Base-by-base conservation (phyloP, 2,329 filamentous ascomycete genomes). In the Emmonsia crescens region DNA sequence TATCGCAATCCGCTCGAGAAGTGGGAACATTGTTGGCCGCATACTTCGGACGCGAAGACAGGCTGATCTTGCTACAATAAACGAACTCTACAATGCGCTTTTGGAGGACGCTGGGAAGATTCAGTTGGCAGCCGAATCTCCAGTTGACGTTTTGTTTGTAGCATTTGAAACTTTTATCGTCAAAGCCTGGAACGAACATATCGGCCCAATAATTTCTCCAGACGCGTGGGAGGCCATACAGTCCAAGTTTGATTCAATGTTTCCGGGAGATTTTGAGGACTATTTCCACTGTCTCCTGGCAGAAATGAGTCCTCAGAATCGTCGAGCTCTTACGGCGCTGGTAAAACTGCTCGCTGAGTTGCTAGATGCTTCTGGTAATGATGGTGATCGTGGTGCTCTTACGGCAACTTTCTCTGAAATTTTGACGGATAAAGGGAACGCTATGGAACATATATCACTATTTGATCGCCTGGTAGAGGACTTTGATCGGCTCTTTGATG, bases 141-240 rank as follows among this genome's bases (percentile, higher is more conserved):
- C 86, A 2, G 85, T 93, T 9, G 91, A 96, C 69, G 86, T 93
- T 24, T 82, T 97, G 5, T 96, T 96, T 70, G 88, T 89, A 31
- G 89, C 92, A 0, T 97, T 96, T 72, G 92, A 96, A 72, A 96
- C 95, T 64, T 97, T 96, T 68, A 78, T 96, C 63, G 86, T 85
- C 62, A 87, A 91, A 65, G 91, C 89, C 14, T 97, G 93, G 93
- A 86, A 83, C 63, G 89, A 93, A 66, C 87, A 90, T 68, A 91
- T 96, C 80, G 93, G 93, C 0, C 85, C 89, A 2, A 84, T 97
- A 61, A 85, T 97, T 73, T 85, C 89, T 1, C 80, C 84, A 59
- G 80, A 87, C 55, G 82, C 85, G 5, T 79, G 96, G 44, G 83
- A 88, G 61, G 84, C 85, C 1, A 80, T 97, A n/a, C 91, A 95